A percentile compares a stretch with the other conserved stretches of the same genome.
These are phyloP conservation scores for Gossypium mustelinum DNA, from an alignment of 345 rosid genomes.

Conservation along the genomic window DNA sequence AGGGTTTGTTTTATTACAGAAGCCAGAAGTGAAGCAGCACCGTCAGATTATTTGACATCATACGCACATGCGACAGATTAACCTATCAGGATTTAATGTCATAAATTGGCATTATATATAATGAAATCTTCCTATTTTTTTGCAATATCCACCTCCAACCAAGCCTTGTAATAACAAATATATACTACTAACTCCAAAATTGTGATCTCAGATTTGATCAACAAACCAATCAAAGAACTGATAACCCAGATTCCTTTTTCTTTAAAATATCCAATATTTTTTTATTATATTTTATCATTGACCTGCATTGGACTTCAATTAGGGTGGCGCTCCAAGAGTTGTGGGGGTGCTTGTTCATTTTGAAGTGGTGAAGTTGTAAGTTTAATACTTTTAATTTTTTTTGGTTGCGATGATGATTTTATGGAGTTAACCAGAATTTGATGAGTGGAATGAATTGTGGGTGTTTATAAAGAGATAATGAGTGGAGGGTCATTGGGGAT, in stretches of 20 bases:
- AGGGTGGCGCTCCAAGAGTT: constrained; percentile 6
- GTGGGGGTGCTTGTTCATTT: constrained; percentile 1
- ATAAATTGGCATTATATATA: neutral
- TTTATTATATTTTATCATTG: neutral
- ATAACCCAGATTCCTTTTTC: constrained; percentile 27
- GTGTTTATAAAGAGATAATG: constrained; percentile 34
- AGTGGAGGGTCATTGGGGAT: constrained; percentile 62
- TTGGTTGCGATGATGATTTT: constrained; percentile 10
- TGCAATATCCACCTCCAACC: neutral
- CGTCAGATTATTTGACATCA: constrained; percentile 20
- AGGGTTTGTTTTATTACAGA: neutral
- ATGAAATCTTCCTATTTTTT: too few relatives aligned
- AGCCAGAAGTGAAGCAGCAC: neutral
- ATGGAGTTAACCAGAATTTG: constrained; percentile 1
- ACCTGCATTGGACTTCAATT: constrained; percentile 14
- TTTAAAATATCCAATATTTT: constrained; percentile 8
- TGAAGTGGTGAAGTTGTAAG: neutral
- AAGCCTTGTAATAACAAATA: neutral
- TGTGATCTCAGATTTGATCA: constrained; percentile 19
- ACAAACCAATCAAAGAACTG: constrained; percentile 28
- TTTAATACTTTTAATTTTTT: neutral
- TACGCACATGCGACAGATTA: constrained; percentile 6
- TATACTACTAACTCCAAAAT: constrained; percentile 7
- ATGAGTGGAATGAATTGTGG: constrained; percentile 35
- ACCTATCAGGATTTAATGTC: constrained; percentile 7